These are phyloP conservation scores for Gaertneriomyces semiglobifer DNA, from an alignment of 192 early-diverging fungal genomes.

Conservation along the genomic window DNA sequence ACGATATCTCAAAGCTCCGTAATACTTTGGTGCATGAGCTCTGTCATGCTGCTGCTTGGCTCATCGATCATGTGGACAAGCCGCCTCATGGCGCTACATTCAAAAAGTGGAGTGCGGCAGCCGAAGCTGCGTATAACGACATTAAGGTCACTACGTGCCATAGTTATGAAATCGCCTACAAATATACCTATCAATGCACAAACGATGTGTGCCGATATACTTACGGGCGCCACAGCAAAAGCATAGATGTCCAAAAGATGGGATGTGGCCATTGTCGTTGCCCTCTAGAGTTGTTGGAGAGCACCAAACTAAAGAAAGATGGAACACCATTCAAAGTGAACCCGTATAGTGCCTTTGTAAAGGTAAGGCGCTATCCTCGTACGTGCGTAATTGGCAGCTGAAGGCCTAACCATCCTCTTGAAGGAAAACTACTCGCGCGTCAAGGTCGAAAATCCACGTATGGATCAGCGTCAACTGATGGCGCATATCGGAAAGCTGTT, in stretches of 20 bases:
- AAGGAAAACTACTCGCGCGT: conserved; percentile 16
- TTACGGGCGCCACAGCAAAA: conserved; percentile 43
- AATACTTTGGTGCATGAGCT: conserved; percentile 42
- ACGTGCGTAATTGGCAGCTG: background rate
- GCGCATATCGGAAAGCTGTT: conserved; percentile 13
- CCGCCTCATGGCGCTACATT: conserved; percentile 39
- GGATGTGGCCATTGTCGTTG: conserved; percentile 33
- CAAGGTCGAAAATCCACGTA: conserved; percentile 10
- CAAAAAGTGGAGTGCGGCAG: conserved; percentile 35
- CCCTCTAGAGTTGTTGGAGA: conserved; percentile 15
- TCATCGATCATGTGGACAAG: conserved; percentile 24
- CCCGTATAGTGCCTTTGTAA: conserved; percentile 30
- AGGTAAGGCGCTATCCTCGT: conserved; percentile 14
- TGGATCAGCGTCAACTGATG: conserved; percentile 17
- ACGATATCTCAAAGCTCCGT: conserved; percentile 30
- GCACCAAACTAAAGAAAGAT: conserved; percentile 28
- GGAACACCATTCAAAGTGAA: conserved; percentile 35
- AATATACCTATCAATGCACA: conserved; percentile 31
- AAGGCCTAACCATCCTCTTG: background rate
- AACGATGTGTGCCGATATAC: conserved; percentile 19
- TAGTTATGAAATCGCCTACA: conserved; percentile 39
- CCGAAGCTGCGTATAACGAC: conserved; percentile 15
- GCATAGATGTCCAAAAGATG: conserved; percentile 30
- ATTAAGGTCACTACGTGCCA: conserved; percentile 40
- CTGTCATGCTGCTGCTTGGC: conserved; percentile 40